Evolutionary conservation across 768 basidiomycete species (phyloP), one percentile per base, ranked within the genome.

Genomic region (Rhizopogon salebrosus): DNA sequence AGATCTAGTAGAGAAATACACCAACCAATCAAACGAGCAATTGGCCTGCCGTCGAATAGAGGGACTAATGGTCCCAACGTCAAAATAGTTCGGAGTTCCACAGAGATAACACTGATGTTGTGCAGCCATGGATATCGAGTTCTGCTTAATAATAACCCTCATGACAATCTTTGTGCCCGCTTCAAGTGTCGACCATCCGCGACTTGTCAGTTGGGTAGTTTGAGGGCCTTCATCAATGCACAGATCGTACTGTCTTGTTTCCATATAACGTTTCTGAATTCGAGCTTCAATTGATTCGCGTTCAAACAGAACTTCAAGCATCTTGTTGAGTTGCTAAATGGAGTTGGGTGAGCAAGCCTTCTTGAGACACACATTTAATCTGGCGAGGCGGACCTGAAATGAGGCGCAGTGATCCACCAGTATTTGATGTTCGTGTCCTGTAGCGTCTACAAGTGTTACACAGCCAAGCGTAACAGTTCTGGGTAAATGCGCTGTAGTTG

Each of bases 371-470:
- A 2, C 18, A 1, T 45, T 31, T 13, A 22, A 3, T 2, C 29
- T 9, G 8, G 29, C 13, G 7, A 31, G 1, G 10, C 55, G 31
- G 37, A 63, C 64, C 58, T 67, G 58, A 5, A 65, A 65, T 34
- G 60, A 65, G 3, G 58, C 36, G 37, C 64, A 65, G 40, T 56
- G 57, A 18, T 67, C 56, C 58, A 67, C 53, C 20, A 48, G 38
- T 55, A 65, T 63, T 23, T 58, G 61, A 38, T 65, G 64, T 22
- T 58, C 51, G 18, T 65, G 55, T 41, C 63, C 65, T 6, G 65
- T 65, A 1, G 58, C 63, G 24, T 65, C 65, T 27, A 65, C 24
- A 34, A 67, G 56, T 24, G 58, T 65, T 7, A 58, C 61, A 36
- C 56, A 64, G 1, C 52, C 54, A 23, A 63, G 52, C 0, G 65